These are phyloP conservation scores for Saccharomyces eubayanus DNA, from an alignment of 805 yeast species.

Conservation along the genomic window DNA sequence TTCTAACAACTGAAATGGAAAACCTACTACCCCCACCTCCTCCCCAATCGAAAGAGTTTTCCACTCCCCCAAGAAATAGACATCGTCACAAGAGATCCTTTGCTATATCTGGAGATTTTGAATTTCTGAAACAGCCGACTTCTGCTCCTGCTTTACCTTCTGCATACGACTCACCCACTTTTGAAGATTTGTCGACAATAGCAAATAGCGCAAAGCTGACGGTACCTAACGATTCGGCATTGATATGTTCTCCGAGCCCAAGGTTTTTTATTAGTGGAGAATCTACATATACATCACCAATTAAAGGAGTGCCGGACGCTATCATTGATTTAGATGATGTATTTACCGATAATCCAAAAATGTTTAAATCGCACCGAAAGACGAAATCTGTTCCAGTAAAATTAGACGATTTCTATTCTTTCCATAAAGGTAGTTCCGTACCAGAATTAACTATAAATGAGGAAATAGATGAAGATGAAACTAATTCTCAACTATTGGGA, in stretches of 20 bases:
- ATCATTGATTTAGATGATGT: conserved; percentile 47
- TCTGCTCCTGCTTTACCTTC: conserved; percentile 12
- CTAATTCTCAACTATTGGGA: conserved; percentile 5
- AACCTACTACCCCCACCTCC: neutral
- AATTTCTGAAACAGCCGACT: conserved; percentile 32
- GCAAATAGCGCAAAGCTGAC: neutral
- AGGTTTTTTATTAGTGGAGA: conserved; percentile 19
- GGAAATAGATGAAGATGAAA: conserved; percentile 12
- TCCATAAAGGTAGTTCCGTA: conserved; percentile 4
- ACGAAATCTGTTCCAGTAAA: conserved; percentile 47
- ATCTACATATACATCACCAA: conserved; percentile 13
- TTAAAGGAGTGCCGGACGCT: conserved; percentile 38
- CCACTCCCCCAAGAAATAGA: conserved; percentile 37
- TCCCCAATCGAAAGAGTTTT: conserved; percentile 1
- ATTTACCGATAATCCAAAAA: conserved; percentile 26
- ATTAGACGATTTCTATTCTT: conserved; percentile 21
- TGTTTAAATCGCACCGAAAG: conserved; percentile 34
- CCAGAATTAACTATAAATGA: conserved; percentile 6
- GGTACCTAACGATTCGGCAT: neutral
- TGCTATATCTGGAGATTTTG: conserved; percentile 83
- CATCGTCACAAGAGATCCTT: conserved; percentile 83
- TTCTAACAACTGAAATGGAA: neutral
- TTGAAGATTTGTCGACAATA: neutral
- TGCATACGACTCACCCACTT: neutral
- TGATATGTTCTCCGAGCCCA: conserved; percentile 5